Conservation (phyloP, 176 grass and related monocot species). For the Oryza australiensis region DNA sequence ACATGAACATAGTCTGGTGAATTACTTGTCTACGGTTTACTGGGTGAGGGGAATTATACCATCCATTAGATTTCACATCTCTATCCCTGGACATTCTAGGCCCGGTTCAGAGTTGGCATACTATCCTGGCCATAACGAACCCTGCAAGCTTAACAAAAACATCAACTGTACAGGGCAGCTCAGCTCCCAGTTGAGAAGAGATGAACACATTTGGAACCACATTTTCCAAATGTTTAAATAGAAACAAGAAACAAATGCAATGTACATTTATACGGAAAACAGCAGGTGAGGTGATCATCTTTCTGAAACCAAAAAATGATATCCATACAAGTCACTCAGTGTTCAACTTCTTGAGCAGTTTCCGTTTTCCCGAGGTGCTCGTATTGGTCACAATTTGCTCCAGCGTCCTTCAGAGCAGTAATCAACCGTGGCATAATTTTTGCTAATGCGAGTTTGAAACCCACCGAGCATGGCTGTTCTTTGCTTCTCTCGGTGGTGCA, state of each 20-base stretch:
- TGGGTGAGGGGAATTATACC: neutral
- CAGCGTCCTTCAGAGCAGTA: constrained; percentile 58
- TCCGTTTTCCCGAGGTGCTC: constrained; percentile 65
- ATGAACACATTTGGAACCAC: constrained; percentile 44
- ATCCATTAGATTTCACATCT: constrained; percentile 4
- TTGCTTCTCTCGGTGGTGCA: constrained; percentile 62
- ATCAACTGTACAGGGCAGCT: constrained; percentile 39
- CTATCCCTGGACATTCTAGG: neutral
- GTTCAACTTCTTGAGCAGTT: constrained; percentile 48
- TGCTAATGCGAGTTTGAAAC: constrained; percentile 83
- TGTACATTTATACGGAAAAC: constrained; percentile 51
- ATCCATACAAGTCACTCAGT: neutral
- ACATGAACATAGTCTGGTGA: neutral
- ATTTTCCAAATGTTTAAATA: constrained; percentile 56
- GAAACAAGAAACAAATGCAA: constrained; percentile 49
- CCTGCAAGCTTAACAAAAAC: constrained; percentile 53
- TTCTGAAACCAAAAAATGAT: constrained; percentile 31
- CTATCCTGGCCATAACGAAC: neutral
- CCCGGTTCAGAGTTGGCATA: neutral
- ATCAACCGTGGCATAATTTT: constrained; percentile 85
- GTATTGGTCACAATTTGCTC: constrained; percentile 67
- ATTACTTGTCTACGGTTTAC: neutral
- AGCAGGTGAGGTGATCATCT: constrained; percentile 33
- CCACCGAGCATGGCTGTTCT: constrained; percentile 74
- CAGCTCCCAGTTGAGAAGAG: constrained; percentile 32